Base-by-base conservation (phyloP, 129 eudicot genomes). In the Cynara cardunculus region DNA sequence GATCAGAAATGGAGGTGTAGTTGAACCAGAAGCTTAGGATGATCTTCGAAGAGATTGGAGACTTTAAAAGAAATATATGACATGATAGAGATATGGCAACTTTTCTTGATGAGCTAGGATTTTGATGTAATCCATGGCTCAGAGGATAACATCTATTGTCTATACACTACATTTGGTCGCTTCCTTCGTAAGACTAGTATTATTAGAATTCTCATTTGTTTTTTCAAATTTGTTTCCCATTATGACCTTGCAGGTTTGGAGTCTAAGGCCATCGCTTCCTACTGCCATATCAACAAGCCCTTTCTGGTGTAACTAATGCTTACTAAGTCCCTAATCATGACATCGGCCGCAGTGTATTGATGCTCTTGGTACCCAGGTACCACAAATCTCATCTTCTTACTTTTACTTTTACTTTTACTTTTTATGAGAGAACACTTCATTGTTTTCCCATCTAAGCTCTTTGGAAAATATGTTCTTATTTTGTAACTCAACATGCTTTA, bases 231-330 rank as follows among this genome's bases (percentile, higher is more conserved):
- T 18, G 28, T 26, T 69, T 69, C 4, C 37, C 41, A 27, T 69
- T 27, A 25, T 69, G 73, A 69, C 73, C 37, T 69, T 69, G 73
- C 73, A 69, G 73, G 21, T 69, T 67, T 25, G 71, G 35, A 25
- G 34, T 67, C 2, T 67, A 67, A 25, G 16, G 25, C 32, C 61
- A 34, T 62, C 24, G 12, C 73, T 77, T 77, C 72, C 61, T 34
- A 64, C 25, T 77, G 25, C 9, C 10, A 66, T 65, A 27, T 35
- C 27, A 37, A 39, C 41, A 35, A 76, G 80, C 71, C 34, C 22
- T 62, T 76, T 7, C 8, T 62, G 72, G 30, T 61, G 71, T 26
- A 59, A 75, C 46, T 2, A 59, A 76, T 31, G 71, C 31, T 56
- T 62, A 21, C 34, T 35, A 66, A 12, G 35, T 16, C 14, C 32